A percentile compares a stretch with the other conserved stretches of the same genome.
Conservation (phyloP, 2,329 filamentous ascomycete species). For the Hypoxylon sp. region DNA sequence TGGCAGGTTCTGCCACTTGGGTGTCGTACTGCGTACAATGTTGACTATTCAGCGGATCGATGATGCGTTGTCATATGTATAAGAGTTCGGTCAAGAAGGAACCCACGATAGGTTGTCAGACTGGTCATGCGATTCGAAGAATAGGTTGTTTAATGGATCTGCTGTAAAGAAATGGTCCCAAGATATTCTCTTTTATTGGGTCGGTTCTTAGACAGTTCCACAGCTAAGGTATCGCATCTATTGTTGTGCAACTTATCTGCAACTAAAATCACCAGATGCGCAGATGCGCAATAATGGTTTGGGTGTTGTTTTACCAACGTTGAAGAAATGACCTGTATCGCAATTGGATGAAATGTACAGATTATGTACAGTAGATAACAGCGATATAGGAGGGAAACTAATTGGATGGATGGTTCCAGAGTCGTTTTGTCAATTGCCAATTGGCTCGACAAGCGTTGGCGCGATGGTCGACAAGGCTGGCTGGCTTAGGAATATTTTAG, state of each 20-base stretch:
- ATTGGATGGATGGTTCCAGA: slow-evolving; percentile 11
- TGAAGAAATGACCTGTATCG: slow-evolving; percentile 8
- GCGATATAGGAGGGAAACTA: slow-evolving; percentile 2
- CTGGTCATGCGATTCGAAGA: slow-evolving; percentile 44
- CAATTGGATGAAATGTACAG: slow-evolving; percentile 31
- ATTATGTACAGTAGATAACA: slow-evolving; percentile 22
- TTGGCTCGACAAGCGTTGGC: slow-evolving; percentile 38
- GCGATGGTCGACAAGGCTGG: slow-evolving; percentile 41
- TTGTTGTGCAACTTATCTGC: slow-evolving; percentile 33
- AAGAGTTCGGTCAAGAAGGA: slow-evolving; percentile 43
- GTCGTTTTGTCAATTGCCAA: slow-evolving; percentile 33
- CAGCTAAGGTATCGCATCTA: slow-evolving; percentile 37
- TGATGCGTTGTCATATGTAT: slow-evolving; percentile 53
- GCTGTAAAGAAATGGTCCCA: slow-evolving; percentile 15
- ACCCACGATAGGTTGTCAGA: slow-evolving; percentile 37
- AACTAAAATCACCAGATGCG: slow-evolving; percentile 25
- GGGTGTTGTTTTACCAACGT: slow-evolving; percentile 18
- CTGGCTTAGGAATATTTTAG: slow-evolving; percentile 21
- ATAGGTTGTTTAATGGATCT: slow-evolving; percentile 42
- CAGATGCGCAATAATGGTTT: slow-evolving; percentile 32
- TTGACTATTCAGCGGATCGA: slow-evolving; percentile 36
- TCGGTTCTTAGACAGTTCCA: slow-evolving; percentile 32
- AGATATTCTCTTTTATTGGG: slow-evolving; percentile 33
- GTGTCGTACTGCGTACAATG: slow-evolving; percentile 20
- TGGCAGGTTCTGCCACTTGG: slow-evolving; percentile 18